Evolutionary conservation across 176 grass and related monocot species (phyloP), one percentile per base, ranked within the genome.

Genomic region (Rhynchospora pubera): DNA sequence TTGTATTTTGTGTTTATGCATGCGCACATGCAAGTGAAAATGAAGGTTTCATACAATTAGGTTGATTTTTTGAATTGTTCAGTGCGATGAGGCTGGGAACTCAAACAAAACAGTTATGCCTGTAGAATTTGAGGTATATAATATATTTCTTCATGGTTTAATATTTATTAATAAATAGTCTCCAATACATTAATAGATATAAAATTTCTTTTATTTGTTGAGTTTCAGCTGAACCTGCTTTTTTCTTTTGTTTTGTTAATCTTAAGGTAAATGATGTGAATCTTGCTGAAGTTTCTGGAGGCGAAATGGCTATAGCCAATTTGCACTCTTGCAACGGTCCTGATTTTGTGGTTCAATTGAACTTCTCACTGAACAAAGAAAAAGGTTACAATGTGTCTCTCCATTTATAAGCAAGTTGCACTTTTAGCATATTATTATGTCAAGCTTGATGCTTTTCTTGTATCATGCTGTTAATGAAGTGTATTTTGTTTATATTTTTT

Each of bases 281-380:
- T 82, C 57, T 90, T 62, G 82, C 85, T 69, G 89, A 90, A 84
- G 52, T 87, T 84, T 86, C 80, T 81, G 85, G 83, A 28, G 85
- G 82, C n/a, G 89, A 90, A 74, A 81, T 90, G 52, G 80, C 89
- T 50, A 28, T 77, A 66, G 82, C 89, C 59, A 87, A 90, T 82
- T 77, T 84, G 77, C 77, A 87, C 85, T 87, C 89, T 55, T 90
- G 81, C 57, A 80, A 87, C 85, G 89, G 85, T 82, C 89, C 89
- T 71, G 60, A 87, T 90, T 87, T 90, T 66, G 30, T 82, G 74
- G 5, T 90, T 5, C 59, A 87, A 43, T 58, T 90, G 21, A 90
- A 9, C 48, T 80, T 90, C 83, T 47, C 28, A 45, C 30, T 46
- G 44, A 57, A 15, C 44, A 61, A 18, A 9, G 66, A 21, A 58